Base-by-base conservation (phyloP, 1,139 yeast species). In the Geotrichum citri-aurantii region DNA sequence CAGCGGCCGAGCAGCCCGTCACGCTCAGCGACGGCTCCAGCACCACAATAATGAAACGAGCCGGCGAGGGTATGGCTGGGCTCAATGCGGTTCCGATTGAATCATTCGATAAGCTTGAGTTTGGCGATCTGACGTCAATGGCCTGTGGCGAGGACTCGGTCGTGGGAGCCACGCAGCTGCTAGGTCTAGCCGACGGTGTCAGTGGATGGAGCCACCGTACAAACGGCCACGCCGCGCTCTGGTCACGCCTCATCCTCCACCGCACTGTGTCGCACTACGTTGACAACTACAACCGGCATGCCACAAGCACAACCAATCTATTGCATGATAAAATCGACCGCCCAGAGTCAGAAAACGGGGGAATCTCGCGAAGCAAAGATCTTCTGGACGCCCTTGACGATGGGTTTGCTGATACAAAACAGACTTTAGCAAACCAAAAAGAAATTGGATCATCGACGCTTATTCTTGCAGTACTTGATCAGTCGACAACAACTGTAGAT, bases 151-250 rank as follows among this genome's bases (percentile, higher is more conserved):
- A 82, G 63, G 86, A 82, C 66, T 84, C 86, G 21, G 80, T 81
- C 81, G 72, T 82, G 52, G 81, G 81, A 1, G 80, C 84, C 2
- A 83, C 85, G 1, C 76, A 81, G 3, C 77, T 82, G 42, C 66
- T 82, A 57, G 86, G 83, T 0, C 77, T 82, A 11, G 86, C 86
- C 1, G 86, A 82, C 67, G 86, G 86, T 0, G 84, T 82, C 7
- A 78, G 82, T 33, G 85, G 85, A 1, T 82, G 86, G 86, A 80
- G 71, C 70, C 78, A 65, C 69, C 79, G 64, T 70, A 78, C 12
- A 72, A 72, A 65, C 73, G 80, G 69, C 61, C 81, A 64, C 68
- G 78, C 64, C 10, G 85, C 85, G 0, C 73, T 81, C 12, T 82
- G 85, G 84, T 78, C 85, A 2, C 72, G 86, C 56, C 76, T 82